Conservation (phyloP, 331 rosid species). For the Pyracantha coccinea region DNA sequence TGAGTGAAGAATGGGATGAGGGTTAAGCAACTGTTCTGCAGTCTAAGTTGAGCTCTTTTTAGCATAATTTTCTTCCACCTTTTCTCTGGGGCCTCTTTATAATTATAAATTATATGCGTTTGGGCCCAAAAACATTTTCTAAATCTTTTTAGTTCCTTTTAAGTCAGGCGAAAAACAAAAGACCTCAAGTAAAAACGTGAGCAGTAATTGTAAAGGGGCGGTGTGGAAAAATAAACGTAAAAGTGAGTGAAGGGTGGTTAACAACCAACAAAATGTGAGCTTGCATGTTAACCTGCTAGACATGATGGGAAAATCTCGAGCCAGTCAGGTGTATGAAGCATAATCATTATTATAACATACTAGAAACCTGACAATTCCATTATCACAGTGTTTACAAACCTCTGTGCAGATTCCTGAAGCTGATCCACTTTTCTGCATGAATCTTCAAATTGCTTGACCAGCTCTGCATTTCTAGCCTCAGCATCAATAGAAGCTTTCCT, state of each 20-base stretch:
- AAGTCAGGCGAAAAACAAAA: no score
- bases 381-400: conserved; percentile 48
- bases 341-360: neutral
- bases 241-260: neutral
- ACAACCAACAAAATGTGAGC: neutral
- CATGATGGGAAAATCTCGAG: neutral
- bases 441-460: conserved; percentile 63
- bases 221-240: neutral
- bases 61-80: no score
- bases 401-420: conserved; percentile 90
- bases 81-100: no score
- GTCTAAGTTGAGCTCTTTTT: no score
- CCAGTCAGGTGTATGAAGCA: neutral
- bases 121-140: no score
- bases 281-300: neutral
- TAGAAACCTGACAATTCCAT: neutral
- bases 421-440: conserved; percentile 71
- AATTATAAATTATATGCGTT: no score
- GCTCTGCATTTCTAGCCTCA: conserved; percentile 69
- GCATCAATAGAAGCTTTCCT: conserved; percentile 45
- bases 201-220: neutral
- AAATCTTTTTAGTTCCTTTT: no score
- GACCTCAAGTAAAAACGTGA: no score
- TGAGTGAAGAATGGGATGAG: no score
- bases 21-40: no score